phyloP scores from a whole-genome alignment of 805 yeast species.

The Candida krabiensis region DNA sequence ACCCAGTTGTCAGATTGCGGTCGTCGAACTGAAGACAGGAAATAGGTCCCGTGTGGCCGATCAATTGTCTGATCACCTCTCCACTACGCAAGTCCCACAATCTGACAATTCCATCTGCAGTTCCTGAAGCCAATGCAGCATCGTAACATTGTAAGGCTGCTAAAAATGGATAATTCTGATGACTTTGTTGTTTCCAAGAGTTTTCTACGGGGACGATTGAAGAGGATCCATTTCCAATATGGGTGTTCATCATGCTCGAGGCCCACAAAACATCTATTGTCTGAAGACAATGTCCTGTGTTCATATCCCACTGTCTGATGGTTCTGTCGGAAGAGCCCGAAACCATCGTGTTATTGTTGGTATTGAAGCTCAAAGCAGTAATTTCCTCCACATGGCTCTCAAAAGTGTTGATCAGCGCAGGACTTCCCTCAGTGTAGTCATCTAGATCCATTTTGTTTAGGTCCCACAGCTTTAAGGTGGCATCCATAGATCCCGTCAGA shows the following conservation, averaged over 20 bases:
- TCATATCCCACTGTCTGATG: constrained; percentile 73
- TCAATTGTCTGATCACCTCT: constrained; percentile 56
- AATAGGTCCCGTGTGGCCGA: constrained; percentile 71
- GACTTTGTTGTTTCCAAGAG: constrained; percentile 10
- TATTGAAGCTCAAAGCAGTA: constrained; percentile 57
- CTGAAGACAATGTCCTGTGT: constrained; percentile 64
- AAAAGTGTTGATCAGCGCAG: constrained; percentile 45
- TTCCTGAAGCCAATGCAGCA: constrained; percentile 78
- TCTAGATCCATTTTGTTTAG: constrained; percentile 28
- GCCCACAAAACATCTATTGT: constrained; percentile 72
- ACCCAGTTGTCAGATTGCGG: constrained; percentile 61
- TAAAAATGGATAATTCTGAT: constrained; percentile 42
- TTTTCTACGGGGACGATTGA: constrained; percentile 7
- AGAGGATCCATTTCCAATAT: constrained; percentile 8
- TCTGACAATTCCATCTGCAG: constrained; percentile 72
- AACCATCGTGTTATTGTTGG: constrained; percentile 46
- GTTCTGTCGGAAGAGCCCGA: constrained; percentile 74
- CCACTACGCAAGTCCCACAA: constrained; percentile 77
- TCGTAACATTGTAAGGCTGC: constrained; percentile 72
- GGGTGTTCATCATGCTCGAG: constrained; percentile 35
- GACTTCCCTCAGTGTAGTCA: constrained; percentile 21
- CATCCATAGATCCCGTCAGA: constrained; percentile 63
- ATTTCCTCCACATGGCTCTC: constrained; percentile 68
- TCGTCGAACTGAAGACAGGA: constrained; percentile 70
- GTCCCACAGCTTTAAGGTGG: constrained; percentile 64